Evolutionary conservation across 176 grass and related monocot genomes (phyloP).

Genomic region (Musa troglodytarum): DNA sequence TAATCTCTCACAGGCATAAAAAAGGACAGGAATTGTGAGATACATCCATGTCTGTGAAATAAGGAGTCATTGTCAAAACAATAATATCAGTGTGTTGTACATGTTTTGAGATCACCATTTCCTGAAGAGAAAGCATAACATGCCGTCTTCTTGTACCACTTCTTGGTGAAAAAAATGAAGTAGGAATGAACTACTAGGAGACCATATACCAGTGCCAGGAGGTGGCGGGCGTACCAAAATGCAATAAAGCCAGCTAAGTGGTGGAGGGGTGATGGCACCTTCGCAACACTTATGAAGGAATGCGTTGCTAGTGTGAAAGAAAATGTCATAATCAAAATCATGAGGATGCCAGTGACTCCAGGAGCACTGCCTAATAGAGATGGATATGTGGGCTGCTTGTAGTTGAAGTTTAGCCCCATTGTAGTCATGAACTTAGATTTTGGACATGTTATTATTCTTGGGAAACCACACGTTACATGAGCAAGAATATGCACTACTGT

Average conservation of each 20-base stretch:
- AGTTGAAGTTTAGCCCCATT: conserved; percentile 56
- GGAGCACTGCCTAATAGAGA: conserved; percentile 54
- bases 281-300: conserved; percentile 78
- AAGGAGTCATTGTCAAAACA: conserved; percentile 21
- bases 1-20: conserved; percentile 88
- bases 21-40: conserved; percentile 68
- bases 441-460: conserved; percentile 57
- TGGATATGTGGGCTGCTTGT: conserved; percentile 68
- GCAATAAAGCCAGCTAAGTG: conserved; percentile 96
- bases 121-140: conserved; percentile 2
- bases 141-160: conserved; percentile 99
- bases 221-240: conserved; percentile 98
- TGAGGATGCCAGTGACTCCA: conserved; percentile 80
- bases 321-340: conserved; percentile 95
- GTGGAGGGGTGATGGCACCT: conserved; percentile 80
- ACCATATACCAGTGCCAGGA: conserved; percentile 65
- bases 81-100: background rate
- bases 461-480: conserved; percentile 90
- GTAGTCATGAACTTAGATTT: conserved; percentile 48
- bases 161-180: conserved; percentile 85
- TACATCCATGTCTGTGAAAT: conserved; percentile 97
- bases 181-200: conserved; percentile 87
- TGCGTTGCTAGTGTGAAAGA: conserved; percentile 89
- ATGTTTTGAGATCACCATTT: background rate
- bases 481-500: conserved; percentile 59